Base-by-base conservation (phyloP, 805 yeast species). In the Ogataea trehaloabstinens region DNA sequence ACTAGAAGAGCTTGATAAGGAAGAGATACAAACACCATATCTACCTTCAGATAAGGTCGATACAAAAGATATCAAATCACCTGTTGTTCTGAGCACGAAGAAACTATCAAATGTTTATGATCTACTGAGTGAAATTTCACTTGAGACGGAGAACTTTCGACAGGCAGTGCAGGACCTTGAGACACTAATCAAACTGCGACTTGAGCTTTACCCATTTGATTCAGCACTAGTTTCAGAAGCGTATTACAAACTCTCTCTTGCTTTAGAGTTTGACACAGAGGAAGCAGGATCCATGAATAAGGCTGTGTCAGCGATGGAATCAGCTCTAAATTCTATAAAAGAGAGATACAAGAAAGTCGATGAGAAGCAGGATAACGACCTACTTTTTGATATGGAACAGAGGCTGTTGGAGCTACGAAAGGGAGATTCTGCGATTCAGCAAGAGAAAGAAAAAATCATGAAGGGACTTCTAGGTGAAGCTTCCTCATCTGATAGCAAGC, bases 121-220 rank as follows among this genome's bases (percentile, higher is more conserved):
- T 53, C 61, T 90, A 8, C 68, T 89, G 13, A 98, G 98, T 22
- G 97, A 91, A 56, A 84, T 90, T 7, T 82, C 95, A 0, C 68
- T 90, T 31, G 99, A 91, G 56, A 77, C 93, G 2, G 97, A 91
- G 52, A 86, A 87, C 60, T 89, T 89, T 60, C 63, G 68, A 12
- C 95, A 87, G 59, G 86, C 96, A 0, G 74, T 82, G 0, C 65
- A 66, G 15, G 96, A 90, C 58, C 77, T 88, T 41, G 65, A 70
- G 33, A 63, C 74, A 15, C 70, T 87, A 28, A 68, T 85, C 24
- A 63, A 73, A 20, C 61, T 82, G 31, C 73, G 85, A 56, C 54
- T 64, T 35, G 63, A 75, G 40, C 55, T 85, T 10, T 81, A 70
- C 51, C 72, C 73, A 2, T 59, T 61, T n/a, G 60, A 64, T 6